Evolutionary conservation across 2,329 filamentous ascomycete genomes (phyloP), one percentile per base, ranked within the genome.

Genomic region (Nigrospora oryzae): DNA sequence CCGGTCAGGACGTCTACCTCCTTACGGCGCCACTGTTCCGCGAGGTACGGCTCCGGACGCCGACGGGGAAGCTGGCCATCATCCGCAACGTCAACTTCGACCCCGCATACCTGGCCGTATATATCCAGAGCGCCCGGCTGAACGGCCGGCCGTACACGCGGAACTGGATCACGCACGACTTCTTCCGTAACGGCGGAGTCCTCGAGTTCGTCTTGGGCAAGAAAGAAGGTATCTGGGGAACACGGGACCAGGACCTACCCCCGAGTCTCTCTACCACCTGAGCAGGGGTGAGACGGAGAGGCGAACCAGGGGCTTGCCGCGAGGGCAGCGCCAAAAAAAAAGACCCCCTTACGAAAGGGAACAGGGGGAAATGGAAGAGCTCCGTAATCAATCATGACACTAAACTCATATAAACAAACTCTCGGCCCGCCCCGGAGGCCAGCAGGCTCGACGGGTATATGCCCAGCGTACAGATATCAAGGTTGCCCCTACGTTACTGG

Each of bases 121-220:
- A 79, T 51, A 76, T 85, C 19, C 79, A 83, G 60, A 73, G 67
- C 43, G 81, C 71, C 11, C 78, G 55, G 39, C 62, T 83, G 37
- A 65, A 85, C 55, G 81, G 81, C 0, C 59, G 67, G 55, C 53
- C 61, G 4, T 84, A 81, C 56, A 74, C 69, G 2, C 69, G 65
- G 55, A 84, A 76, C 54, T 86, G 81, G 81, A 71, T 85, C 43
- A 69, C 67, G 36, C 81, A 85, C 62, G 71, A 72, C 19, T 82
- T 86, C 52, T 85, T 83, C 52, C 36, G 69, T 0, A 65, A 75
- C 0, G 81, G 81, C 0, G 80, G 79, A 0, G 60, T 74, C 33
- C 56, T 86, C 50, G 81, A 84, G 54, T 61, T 83, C 40, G 67
- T 63, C 5, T 62, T 85, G 4, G 81, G 80, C 0, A 61, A 63